Percentiles rank a stretch among this genome's conserved stretches.
phyloP scores from a whole-genome alignment of 352 stramenopile genomes.

The Blastocystis sp. region DNA sequence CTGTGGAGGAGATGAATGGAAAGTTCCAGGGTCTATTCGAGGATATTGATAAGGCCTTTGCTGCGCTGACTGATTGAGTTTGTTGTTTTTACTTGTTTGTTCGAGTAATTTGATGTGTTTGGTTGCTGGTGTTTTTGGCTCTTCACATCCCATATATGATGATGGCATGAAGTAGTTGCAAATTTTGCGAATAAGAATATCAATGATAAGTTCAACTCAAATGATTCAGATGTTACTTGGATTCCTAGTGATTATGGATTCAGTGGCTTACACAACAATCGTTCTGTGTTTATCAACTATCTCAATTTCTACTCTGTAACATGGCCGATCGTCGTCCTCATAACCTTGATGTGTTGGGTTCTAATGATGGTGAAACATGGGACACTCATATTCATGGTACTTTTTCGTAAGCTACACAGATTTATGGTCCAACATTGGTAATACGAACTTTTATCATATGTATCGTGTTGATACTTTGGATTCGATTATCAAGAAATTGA shows the following conservation, averaged over 20 bases:
- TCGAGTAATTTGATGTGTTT: no score
- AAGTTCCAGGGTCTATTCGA: not conserved
- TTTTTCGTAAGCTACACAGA: not conserved
- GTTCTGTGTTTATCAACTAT: not conserved
- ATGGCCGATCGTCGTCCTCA: not conserved
- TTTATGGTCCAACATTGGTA: not conserved
- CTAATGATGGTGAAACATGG: not conserved
- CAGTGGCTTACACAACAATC: not conserved
- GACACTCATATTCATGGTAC: not conserved
- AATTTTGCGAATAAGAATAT: constrained; percentile 17
- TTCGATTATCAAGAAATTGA: not conserved
- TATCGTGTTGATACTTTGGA: not conserved
- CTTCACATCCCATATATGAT: not conserved
- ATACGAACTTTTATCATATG: not conserved
- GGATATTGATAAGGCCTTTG: not conserved
- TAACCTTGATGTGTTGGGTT: not conserved
- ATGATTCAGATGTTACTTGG: not conserved
- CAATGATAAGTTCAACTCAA: not conserved
- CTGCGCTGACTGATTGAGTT: not conserved
- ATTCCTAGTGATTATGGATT: not conserved
- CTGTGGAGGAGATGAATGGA: not conserved
- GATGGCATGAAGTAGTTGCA: not conserved
- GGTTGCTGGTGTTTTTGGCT: not conserved
- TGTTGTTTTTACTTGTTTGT: not conserved
- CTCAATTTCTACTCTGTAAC: constrained; percentile 7